Evolutionary conservation across 345 rosid species (phyloP), one percentile per base, ranked within the genome.

Genomic region (Eucalyptus coolabah): DNA sequence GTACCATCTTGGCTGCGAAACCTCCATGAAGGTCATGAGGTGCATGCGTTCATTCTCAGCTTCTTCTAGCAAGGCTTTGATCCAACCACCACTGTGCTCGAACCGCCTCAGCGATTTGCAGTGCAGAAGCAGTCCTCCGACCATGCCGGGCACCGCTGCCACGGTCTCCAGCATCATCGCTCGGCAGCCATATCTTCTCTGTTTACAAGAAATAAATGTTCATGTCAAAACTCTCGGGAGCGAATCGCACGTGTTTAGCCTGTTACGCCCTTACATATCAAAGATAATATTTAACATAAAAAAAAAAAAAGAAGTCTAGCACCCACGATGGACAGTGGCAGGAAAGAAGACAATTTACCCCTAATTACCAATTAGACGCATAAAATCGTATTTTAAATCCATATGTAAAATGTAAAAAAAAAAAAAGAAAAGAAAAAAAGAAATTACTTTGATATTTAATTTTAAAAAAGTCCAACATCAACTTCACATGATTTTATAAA

Each of bases 21-120:
- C 96, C 92, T 96, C 98, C 98, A 96, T 96, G 92, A 96, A 96
- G 4, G 98, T 96, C 99, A 96, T 96, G 3, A 96, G 93, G 88
- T 96, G 99, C 99, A 96, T 96, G 21, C 99, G 93, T 88, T 96
- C 99, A 40, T 96, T 96, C 95, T 96, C 99, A 0, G 99, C 98
- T 90, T 96, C 99, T 51, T 96, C 99, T 6, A 96, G 93, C 9
- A 96, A 88, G 4, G 96, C 95, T 86, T 93, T 95, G 90, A 96
- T 96, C 98, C 98, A 96, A 2, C 99, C 99, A 2, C 99, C 99
- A 24, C 98, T 96, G 50, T 95, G 96, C 92, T 96, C 96, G 65
- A 96, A 96, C 16, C 94, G 88, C 80, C 98, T 90, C 7, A 96
- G 93, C 3, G 99, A 96, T 86, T 96, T 95, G 94, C 93, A 95